phyloP scores from a whole-genome alignment of 805 yeast species.

The Clavispora phyllophila region DNA sequence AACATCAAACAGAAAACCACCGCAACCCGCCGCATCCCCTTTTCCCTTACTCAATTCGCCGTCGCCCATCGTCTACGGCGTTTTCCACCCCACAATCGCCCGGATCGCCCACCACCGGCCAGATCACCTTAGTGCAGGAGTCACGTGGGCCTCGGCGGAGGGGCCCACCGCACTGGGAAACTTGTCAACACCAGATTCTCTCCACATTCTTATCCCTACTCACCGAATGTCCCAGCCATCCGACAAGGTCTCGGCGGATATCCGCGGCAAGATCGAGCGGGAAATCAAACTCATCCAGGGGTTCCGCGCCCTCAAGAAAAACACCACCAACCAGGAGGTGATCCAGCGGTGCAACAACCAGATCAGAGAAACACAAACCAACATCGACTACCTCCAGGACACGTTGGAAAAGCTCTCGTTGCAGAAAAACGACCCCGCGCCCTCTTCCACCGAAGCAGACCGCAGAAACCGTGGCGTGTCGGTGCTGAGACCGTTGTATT shows the following conservation, averaged over 20 bases:
- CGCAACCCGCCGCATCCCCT: too few species aligned
- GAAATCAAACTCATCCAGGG: slow-evolving; percentile 86
- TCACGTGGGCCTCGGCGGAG: neutral
- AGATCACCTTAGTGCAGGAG: neutral
- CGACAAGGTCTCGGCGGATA: slow-evolving; percentile 51
- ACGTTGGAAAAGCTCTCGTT: slow-evolving; percentile 59
- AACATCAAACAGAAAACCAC: too few species aligned
- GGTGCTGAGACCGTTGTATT: slow-evolving; percentile 41
- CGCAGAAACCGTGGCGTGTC: slow-evolving; percentile 6
- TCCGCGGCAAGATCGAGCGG: slow-evolving; percentile 78
- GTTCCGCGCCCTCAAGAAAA: slow-evolving; percentile 72
- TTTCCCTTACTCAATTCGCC: too few species aligned
- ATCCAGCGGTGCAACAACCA: slow-evolving; percentile 87
- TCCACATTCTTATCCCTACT: neutral
- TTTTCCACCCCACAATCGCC: too few species aligned
- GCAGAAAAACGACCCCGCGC: slow-evolving; percentile 14
- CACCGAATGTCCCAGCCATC: slow-evolving; percentile 12
- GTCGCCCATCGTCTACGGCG: too few species aligned
- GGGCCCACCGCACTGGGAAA: slow-evolving; percentile 6
- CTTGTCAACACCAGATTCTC: slow-evolving; percentile 10
- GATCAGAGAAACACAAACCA: slow-evolving; percentile 86
- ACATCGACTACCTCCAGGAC: slow-evolving; percentile 81
- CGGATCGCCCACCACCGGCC: too few species aligned
- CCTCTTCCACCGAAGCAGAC: slow-evolving; percentile 2
- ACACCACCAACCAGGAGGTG: slow-evolving; percentile 74